Conservation (phyloP, 2,329 filamentous ascomycete species). For the Aureobasidium pullulans region DNA sequence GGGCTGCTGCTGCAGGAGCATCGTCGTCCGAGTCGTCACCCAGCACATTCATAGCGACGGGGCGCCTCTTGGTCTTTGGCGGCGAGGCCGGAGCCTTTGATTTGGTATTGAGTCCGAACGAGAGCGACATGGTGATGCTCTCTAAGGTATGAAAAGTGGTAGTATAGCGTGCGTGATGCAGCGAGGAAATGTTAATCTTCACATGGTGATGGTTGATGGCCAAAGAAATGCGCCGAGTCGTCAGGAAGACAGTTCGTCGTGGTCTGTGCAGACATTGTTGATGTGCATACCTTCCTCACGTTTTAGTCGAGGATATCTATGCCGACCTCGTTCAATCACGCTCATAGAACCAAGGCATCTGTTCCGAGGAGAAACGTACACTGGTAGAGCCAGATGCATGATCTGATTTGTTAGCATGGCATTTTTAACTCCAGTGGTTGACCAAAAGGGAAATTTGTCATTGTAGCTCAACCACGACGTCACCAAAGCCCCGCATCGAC, state of each 20-base stretch:
- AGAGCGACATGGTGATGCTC: constrained; percentile 25
- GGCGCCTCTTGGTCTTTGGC: constrained; percentile 21
- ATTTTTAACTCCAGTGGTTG: not conserved
- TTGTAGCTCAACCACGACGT: not conserved
- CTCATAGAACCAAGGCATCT: not conserved
- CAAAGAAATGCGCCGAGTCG: not conserved
- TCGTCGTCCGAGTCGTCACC: constrained; percentile 54
- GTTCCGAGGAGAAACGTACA: not conserved
- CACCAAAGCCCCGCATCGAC: constrained; percentile 3
- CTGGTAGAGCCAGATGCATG: not conserved
- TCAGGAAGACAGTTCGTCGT: not conserved
- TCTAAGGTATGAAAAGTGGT: too few species aligned
- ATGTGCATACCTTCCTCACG: not conserved
- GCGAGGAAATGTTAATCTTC: not conserved
- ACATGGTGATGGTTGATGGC: not conserved
- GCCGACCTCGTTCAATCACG: too few species aligned
- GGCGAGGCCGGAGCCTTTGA: constrained; percentile 20
- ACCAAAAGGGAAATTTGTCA: not conserved
- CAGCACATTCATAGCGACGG: constrained; percentile 18
- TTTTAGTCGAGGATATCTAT: too few species aligned
- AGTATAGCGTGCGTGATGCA: constrained; percentile 1
- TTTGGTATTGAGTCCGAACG: constrained; percentile 30
- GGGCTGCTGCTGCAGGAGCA: constrained; percentile 42
- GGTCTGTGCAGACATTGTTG: not conserved
- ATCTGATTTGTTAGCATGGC: not conserved